Conservation (phyloP, 306 rosid genomes). For the Pyrus communis region DNA sequence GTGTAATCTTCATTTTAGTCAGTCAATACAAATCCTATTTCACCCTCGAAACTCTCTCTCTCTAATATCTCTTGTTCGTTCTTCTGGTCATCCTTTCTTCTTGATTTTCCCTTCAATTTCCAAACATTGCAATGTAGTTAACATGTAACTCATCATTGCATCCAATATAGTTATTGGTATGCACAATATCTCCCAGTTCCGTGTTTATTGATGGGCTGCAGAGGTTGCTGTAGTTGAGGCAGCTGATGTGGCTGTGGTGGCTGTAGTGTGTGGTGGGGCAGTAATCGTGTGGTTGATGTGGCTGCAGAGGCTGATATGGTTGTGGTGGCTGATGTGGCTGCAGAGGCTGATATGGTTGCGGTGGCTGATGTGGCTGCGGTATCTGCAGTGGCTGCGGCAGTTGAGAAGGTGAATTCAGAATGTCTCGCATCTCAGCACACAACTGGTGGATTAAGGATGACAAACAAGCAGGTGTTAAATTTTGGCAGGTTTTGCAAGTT, state of each 20-base stretch:
- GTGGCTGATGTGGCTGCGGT: background rate
- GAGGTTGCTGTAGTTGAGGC: background rate
- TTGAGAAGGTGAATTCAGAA: background rate
- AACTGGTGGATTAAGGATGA: conserved; percentile 21
- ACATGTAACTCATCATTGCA: background rate
- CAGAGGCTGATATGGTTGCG: too few relatives aligned
- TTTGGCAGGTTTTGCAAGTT: conserved; percentile 1
- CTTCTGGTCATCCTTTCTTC: too few relatives aligned
- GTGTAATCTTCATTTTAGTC: too few relatives aligned
- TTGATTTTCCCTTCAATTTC: too few relatives aligned
- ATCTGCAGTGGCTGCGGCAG: background rate
- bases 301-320: background rate
- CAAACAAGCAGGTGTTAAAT: conserved; percentile 1
- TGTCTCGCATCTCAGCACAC: background rate
- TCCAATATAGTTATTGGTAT: conserved; percentile 6
- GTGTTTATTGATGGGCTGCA: background rate
- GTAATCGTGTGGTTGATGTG: background rate
- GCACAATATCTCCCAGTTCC: background rate
- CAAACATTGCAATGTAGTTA: too few relatives aligned
- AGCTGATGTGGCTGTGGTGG: background rate
- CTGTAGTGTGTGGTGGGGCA: background rate
- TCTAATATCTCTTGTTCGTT: too few relatives aligned
- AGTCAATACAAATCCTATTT: too few relatives aligned
- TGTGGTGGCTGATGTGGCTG: background rate
- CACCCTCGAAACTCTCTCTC: too few relatives aligned